Base-by-base conservation (phyloP, 129 eudicot species). In the Pittosporum tobira region DNA sequence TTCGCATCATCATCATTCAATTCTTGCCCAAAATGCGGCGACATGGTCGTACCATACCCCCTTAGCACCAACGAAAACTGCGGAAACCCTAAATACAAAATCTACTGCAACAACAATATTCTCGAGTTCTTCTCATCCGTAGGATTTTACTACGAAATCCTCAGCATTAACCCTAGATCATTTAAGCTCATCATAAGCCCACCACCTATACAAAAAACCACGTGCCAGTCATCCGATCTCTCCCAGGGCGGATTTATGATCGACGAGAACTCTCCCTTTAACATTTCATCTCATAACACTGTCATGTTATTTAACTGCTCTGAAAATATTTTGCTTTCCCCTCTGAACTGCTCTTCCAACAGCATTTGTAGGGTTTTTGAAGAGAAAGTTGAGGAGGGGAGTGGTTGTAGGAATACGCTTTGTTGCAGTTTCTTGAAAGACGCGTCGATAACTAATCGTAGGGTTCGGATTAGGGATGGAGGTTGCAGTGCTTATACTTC, bases 401-500 rank as follows among this genome's bases (percentile, higher is more conserved):
- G 51, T 2, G 65, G 43, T 10, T 79, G 85, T 23, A 42, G 3
- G 23, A 57, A 65, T 10, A 66, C 66, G 1, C 80, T 74, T 38
- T 79, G 85, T 26, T 79, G 85, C 67, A 65, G 71, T 34, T 79
- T 23, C 43, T 34, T 73, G 47, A 79, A 79, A 63, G 84, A 79
- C 52, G 37, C 84, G 18, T 62, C 75, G 7, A 74, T 79, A 65
- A 79, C 80, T 29, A 62, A 76, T 9, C 85, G 53, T 47, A 69
- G 72, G 25, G 74, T 79, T 43, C 68, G 85, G 62, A 57, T 74
- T 51, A 74, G 85, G 71, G 66, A 51, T 46, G 80, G 79, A 10
- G 78, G 84, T 0, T 79, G 84, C 63, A 55, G 77, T 36, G 84
- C 77, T 34, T 79, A 79, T 58, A 79, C 80, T 10, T 74, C 77